Evolutionary conservation across 192 early-diverging fungal species (phyloP), one percentile per base, ranked within the genome.

Genomic region (Geosiphon pyriformis): DNA sequence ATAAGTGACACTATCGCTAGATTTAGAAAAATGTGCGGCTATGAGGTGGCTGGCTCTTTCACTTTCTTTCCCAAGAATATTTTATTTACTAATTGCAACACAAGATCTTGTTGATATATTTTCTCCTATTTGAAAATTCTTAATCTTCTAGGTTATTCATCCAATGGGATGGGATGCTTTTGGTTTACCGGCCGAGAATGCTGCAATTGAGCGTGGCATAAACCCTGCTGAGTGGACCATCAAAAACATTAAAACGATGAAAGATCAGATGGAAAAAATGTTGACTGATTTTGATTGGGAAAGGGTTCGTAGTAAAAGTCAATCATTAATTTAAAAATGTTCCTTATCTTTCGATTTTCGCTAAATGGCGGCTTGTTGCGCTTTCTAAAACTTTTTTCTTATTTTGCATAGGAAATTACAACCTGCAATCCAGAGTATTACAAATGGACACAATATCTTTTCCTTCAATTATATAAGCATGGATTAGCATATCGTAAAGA

Each of bases 121-220:
- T n/a, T n/a, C n/a, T n/a, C n/a, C n/a, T n/a, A n/a, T n/a, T n/a
- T n/a, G n/a, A n/a, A n/a, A n/a, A n/a, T n/a, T n/a, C n/a, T n/a
- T n/a, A n/a, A n/a, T 15, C 12, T 37, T 52, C 4, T 59, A 85
- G 83, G 83, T 93, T 11, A 74, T 94, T 1, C 84, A 91, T 66
- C 96, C 96, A 3, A 98, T 98, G 87, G 96, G 92, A 15, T 98
- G 94, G 94, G 96, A 98, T 71, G 88, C 93, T 6, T 98, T 98
- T 78, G 96, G 96, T 0, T 77, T 98, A n/a, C 96, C 96, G 0
- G 96, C 96, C 8, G 96, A 98, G 64, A 98, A 98, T 72, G 96
- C 96, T 0, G 94, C 96, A 1, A 92, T 93, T 35, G 89, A 93
- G 59, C 83, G 89, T 15, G 79, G 80, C 12, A 78, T 92, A 59